Evolutionary conservation across 805 yeast species (phyloP), one percentile per base, ranked within the genome.

Genomic region (Ogataea neopini): DNA sequence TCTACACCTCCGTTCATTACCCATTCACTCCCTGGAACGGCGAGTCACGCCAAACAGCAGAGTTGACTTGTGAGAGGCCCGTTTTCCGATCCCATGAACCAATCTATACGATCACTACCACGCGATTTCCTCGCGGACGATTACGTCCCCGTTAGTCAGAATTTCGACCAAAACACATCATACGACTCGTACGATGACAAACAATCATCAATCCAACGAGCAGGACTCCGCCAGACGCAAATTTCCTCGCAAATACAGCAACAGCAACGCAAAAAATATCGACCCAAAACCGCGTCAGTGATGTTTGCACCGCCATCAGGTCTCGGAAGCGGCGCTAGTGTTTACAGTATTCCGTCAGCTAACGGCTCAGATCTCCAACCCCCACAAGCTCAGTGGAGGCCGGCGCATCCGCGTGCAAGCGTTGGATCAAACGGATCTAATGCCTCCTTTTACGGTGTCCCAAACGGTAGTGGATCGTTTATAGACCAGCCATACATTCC

Each of bases 201-300:
- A 20, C 43, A 46, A 4, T 58, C 68, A 1, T 48, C 65, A 1
- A 51, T 58, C 8, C 57, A 60, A 20, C 53, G 61, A 26, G 66
- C 64, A 1, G 71, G 71, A 0, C 49, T 67, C 5, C 56, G 70
- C 33, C 63, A 62, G 35, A 63, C 70, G 1, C 56, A 57, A 43
- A 43, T 64, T 14, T 48, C 61, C 4, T 48, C 60, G 6, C 67
- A 59, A 34, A 45, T 64, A 10, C 57, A 59, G 28, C 52, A 44
- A 11, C 56, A 60, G 32, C 59, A 54, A 37, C 59, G 58, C 46
- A 62, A 58, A 48, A 64, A 61, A 39, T 51, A 53, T 28, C 53
- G 62, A 39, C 59, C 58, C 15, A 60, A 57, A 39, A 62, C 69
- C 6, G 50, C 47, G 13, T 33, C 49, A 15, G 44, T 49, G 32